Percentiles rank a stretch among this genome's conserved stretches.
These are phyloP conservation scores for Malus sieversii DNA, from an alignment of 306 rosid genomes.

Conservation along the genomic window DNA sequence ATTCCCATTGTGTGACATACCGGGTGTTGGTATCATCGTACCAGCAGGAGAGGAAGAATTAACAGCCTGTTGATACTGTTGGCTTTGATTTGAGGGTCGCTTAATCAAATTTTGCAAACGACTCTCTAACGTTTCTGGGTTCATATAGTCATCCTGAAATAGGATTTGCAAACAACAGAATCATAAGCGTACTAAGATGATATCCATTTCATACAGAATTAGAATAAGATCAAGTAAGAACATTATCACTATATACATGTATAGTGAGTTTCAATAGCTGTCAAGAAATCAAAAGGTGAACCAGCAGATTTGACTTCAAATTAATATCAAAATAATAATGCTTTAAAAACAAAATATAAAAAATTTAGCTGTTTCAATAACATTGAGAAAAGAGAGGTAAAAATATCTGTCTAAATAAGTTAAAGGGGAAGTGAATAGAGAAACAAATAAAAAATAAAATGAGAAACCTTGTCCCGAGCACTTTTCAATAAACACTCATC, in stretches of 20 bases:
- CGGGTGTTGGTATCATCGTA: conserved; percentile 96
- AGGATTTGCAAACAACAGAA: conserved; percentile 18
- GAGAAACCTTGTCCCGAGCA: conserved; percentile 56
- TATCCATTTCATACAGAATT: background rate
- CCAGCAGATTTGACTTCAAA: background rate
- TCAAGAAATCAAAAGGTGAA: background rate
- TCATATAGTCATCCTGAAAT: conserved; percentile 79
- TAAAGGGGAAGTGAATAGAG: background rate
- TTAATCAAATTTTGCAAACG: conserved; percentile 48
- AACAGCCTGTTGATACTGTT: conserved; percentile 58
- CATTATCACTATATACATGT: background rate
- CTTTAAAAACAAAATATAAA: background rate
- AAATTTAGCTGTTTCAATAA: background rate
- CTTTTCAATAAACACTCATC: conserved; percentile 69
- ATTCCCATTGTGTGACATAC: conserved; percentile 68
- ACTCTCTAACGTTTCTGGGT: conserved; percentile 62
- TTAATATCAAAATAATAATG: background rate
- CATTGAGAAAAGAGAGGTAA: background rate
- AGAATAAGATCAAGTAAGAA: background rate
- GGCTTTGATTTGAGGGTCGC: conserved; percentile 44
- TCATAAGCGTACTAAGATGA: background rate
- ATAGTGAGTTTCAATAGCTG: background rate
- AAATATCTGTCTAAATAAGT: background rate
- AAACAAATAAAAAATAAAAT: background rate
- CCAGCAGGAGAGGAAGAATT: conserved; percentile 55